A percentile compares a stretch with the other conserved stretches of the same genome.
phyloP scores from a whole-genome alignment of 805 yeast genomes.

The Brettanomyces custersianus region DNA sequence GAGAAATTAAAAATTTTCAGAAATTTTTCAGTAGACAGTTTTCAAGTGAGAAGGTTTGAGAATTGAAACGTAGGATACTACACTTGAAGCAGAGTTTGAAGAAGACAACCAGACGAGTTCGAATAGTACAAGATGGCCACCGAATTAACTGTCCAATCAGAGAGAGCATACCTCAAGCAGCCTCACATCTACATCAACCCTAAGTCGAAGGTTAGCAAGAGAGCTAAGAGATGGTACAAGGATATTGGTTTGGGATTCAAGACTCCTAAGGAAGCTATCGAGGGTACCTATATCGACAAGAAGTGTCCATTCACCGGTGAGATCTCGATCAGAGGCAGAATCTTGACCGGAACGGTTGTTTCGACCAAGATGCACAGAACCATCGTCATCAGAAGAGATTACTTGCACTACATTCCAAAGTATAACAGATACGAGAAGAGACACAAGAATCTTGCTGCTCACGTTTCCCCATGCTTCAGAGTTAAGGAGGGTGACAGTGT shows the following conservation, averaged over 20 bases:
- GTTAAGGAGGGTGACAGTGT: conserved; percentile 98
- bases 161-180: conserved; percentile 99
- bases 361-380: conserved; percentile 99
- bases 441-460: conserved; percentile 99
- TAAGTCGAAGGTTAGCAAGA: conserved; percentile 96
- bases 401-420: conserved; percentile 99
- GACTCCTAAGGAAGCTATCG: conserved; percentile 98
- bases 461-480: conserved; percentile 99
- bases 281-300: conserved; percentile 99
- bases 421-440: conserved; percentile 99
- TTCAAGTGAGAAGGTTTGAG: too few relatives aligned
- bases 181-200: conserved; percentile 99
- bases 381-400: conserved; percentile 98
- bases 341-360: conserved; percentile 98
- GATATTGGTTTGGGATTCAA: conserved; percentile 99
- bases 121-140: conserved; percentile 72
- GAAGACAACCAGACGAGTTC: not conserved
- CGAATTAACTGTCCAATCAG: conserved; percentile 99
- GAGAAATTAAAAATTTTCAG: too few relatives aligned
- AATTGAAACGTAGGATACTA: too few relatives aligned
- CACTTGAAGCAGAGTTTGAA: not conserved
- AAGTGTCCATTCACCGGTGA: conserved; percentile 98
- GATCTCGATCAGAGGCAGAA: conserved; percentile 98
- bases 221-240: conserved; percentile 99
- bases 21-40: too few relatives aligned